These are phyloP conservation scores for Coemansia sp. DNA, from an alignment of 371 early-diverging fungal species.

Conservation along the genomic window DNA sequence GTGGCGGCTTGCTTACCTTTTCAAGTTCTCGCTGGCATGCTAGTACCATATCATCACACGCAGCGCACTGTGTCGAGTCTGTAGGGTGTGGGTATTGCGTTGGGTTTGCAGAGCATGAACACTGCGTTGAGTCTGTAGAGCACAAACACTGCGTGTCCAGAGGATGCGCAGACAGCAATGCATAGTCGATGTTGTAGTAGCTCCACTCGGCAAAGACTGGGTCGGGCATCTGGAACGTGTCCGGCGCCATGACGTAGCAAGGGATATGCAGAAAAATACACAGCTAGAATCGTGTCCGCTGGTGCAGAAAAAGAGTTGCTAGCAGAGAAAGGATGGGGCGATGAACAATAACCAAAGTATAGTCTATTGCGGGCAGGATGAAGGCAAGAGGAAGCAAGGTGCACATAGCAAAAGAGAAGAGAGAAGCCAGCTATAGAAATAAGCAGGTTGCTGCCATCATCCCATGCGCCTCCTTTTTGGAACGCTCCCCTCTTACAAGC, in stretches of 20 bases:
- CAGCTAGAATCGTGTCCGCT: neutral
- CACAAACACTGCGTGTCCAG: constrained; percentile 7
- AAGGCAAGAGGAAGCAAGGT: neutral
- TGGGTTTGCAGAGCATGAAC: neutral
- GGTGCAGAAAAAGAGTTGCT: neutral
- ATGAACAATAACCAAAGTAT: neutral
- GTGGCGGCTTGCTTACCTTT: constrained; percentile 23
- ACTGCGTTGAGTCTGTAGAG: neutral
- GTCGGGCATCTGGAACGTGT: constrained; percentile 24
- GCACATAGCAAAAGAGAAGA: too few relatives aligned
- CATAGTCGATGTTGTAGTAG: constrained; percentile 38
- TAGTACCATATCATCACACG: constrained; percentile 21
- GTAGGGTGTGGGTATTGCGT: neutral
- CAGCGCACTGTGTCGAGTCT: neutral
- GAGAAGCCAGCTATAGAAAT: too few relatives aligned
- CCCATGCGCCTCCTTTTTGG: constrained; percentile 14
- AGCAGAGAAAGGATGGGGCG: neutral
- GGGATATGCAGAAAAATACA: neutral
- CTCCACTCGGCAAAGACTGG: constrained; percentile 46
- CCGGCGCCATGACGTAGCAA: constrained; percentile 1
- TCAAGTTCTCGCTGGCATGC: constrained; percentile 27
- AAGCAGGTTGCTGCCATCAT: neutral
- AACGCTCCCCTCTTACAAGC: neutral
- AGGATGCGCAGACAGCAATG: constrained; percentile 12
- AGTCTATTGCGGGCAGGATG: neutral